These are phyloP conservation scores for Neurospora sp. DNA, from an alignment of 495 filamentous ascomycete genomes.

Conservation along the genomic window DNA sequence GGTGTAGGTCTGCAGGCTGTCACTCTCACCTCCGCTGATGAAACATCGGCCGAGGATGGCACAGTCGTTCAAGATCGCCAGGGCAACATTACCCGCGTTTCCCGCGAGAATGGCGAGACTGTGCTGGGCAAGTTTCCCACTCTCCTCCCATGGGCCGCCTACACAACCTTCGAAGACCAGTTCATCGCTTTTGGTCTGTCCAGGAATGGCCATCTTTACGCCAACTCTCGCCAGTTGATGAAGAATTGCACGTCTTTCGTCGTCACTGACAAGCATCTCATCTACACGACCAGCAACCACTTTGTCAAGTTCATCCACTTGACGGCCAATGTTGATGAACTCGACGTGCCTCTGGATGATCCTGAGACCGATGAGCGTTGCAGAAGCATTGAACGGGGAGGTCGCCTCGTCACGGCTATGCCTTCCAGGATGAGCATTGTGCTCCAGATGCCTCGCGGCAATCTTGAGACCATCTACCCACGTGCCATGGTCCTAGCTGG, in stretches of 20 bases:
- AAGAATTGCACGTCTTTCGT: conserved; percentile 88
- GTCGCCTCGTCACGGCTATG: conserved; percentile 77
- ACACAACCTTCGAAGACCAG: conserved; percentile 26
- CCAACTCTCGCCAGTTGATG: conserved; percentile 59
- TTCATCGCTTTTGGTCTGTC: conserved; percentile 53
- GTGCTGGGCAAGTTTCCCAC: conserved; percentile 22
- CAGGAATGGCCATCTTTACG: conserved; percentile 64
- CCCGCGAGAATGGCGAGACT: not conserved
- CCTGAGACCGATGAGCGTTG: conserved; percentile 89
- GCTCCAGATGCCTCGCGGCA: conserved; percentile 89
- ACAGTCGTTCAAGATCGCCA: conserved; percentile 26
- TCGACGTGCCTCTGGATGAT: conserved; percentile 78
- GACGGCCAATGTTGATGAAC: conserved; percentile 39
- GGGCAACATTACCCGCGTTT: conserved; percentile 22
- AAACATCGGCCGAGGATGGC: conserved; percentile 1
- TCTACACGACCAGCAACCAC: conserved; percentile 87
- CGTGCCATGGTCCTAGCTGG: conserved; percentile 85
- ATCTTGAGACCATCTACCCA: conserved; percentile 90
- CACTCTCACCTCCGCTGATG: conserved; percentile 10
- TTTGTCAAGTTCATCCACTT: conserved; percentile 90
- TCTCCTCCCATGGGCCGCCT: conserved; percentile 44
- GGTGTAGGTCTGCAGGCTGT: conserved; percentile 1
- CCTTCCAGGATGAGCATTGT: conserved; percentile 73
- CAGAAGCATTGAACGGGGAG: conserved; percentile 83
- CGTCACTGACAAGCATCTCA: conserved; percentile 69